Evolutionary conservation across 2,329 filamentous ascomycete species (phyloP).

Genomic region (Escovopsis sp.): DNA sequence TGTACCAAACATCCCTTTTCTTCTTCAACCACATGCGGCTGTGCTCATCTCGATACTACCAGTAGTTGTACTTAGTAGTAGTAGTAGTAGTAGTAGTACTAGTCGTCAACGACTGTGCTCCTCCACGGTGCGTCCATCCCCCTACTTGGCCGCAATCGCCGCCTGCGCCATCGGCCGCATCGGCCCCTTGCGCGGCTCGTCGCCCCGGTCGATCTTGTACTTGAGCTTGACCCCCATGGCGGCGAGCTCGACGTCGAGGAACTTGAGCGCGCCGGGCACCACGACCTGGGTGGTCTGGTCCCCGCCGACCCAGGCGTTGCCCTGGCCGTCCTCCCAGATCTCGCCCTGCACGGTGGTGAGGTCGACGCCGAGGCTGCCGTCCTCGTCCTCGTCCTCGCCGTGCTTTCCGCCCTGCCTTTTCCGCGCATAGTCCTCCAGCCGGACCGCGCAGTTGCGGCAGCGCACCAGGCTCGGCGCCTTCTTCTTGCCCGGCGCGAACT

Average conservation of each 20-base stretch:
- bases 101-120: too few relatives aligned
- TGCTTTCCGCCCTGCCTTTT: too few relatives aligned
- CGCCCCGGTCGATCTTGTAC: conserved; percentile 52
- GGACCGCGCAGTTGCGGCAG: conserved; percentile 61
- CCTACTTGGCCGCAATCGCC: conserved; percentile 2
- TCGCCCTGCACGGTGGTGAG: conserved; percentile 46
- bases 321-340: conserved; percentile 86
- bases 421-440: conserved; percentile 40
- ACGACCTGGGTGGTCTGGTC: conserved; percentile 84
- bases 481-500: conserved; percentile 43
- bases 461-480: conserved; percentile 54
- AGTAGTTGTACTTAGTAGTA: too few relatives aligned
- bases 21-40: too few relatives aligned
- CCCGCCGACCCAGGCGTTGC: conserved; percentile 71
- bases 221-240: conserved; percentile 95
- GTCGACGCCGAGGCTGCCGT: conserved; percentile 35
- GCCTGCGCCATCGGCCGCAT: conserved; percentile 23
- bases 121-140: too few relatives aligned
- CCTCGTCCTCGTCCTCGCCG: too few relatives aligned
- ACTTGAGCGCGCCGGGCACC: conserved; percentile 83
- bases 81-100: too few relatives aligned
- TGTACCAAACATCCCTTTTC: too few relatives aligned
- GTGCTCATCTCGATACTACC: too few relatives aligned
- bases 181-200: conserved; percentile 42
- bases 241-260: conserved; percentile 84